A percentile compares a stretch with the other conserved stretches of the same genome.
Evolutionary conservation across 306 rosid genomes (phyloP).

Genomic region (Sphenostylis stenocarpa): DNA sequence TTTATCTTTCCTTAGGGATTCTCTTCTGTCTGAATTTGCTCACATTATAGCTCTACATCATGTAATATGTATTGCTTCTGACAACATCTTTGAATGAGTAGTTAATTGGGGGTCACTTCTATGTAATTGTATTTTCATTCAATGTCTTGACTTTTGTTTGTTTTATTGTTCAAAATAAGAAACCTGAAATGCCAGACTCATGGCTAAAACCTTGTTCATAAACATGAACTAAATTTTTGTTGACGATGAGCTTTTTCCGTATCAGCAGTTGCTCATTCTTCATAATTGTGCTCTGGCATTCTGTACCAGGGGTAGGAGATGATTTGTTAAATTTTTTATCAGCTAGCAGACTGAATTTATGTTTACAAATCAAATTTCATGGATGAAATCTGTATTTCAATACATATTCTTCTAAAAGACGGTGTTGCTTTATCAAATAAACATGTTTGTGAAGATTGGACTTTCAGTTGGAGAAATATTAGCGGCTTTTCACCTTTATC

Average conservation of each 20-base stretch:
- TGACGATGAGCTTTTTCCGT: background rate
- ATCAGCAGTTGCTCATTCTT: background rate
- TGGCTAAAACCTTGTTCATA: background rate
- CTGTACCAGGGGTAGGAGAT: too few species aligned
- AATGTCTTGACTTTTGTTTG: too few species aligned
- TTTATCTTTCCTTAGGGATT: too few species aligned
- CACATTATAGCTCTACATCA: too few species aligned
- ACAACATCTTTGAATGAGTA: too few species aligned
- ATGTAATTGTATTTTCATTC: too few species aligned
- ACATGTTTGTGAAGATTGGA: background rate
- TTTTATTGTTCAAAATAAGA: too few species aligned
- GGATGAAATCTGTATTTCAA: background rate
- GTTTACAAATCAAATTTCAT: background rate
- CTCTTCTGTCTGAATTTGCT: too few species aligned
- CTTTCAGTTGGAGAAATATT: background rate
- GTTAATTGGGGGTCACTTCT: too few species aligned
- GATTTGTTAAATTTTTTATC: background rate
- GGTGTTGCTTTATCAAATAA: slow-evolving; percentile 11
- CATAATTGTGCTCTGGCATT: background rate
- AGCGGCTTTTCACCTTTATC: background rate
- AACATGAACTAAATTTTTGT: background rate
- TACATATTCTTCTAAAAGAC: background rate
- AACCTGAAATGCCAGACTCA: background rate
- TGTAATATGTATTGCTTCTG: too few species aligned
- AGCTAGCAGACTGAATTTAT: background rate